Conservation (phyloP, 495 filamentous ascomycete genomes). For the Tuber microsphaerosporum region DNA sequence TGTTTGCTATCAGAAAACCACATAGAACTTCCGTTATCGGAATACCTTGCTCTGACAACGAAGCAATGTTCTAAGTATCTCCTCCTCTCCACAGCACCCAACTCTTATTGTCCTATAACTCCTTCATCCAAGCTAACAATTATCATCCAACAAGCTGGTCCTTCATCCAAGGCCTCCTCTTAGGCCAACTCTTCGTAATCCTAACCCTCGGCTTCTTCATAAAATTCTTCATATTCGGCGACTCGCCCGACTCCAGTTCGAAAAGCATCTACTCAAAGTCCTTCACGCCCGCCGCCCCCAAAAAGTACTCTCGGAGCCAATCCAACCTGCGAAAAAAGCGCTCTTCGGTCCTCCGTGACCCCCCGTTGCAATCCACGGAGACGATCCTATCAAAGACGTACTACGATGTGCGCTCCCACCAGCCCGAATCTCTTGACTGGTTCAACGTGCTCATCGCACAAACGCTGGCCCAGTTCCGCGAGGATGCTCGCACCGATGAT, state of each 20-base stretch:
- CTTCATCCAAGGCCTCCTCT: conserved; percentile 85
- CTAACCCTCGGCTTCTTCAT: conserved; percentile 89
- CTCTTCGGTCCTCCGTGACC: conserved; percentile 62
- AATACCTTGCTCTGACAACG: conserved; percentile 39
- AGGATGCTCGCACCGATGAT: conserved; percentile 80
- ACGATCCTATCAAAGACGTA: conserved; percentile 94
- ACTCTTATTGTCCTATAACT: conserved; percentile 11
- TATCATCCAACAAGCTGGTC: conserved; percentile 55
- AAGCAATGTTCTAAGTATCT: conserved; percentile 31
- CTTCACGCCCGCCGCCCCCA: conserved; percentile 56
- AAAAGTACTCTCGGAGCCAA: conserved; percentile 35
- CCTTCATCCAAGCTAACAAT: conserved; percentile 28
- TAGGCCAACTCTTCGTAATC: conserved; percentile 87
- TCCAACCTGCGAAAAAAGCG: conserved; percentile 63
- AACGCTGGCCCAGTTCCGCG: conserved; percentile 89
- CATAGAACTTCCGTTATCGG: conserved; percentile 37
- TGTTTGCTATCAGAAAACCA: conserved; percentile 30
- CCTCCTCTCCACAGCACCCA: conserved; percentile 13
- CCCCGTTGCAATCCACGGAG: conserved; percentile 65
- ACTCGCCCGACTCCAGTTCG: conserved; percentile 74
- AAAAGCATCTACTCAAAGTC: conserved; percentile 48
- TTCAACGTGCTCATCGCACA: conserved; percentile 97
- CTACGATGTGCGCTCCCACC: conserved; percentile 91
- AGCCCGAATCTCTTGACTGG: conserved; percentile 98
- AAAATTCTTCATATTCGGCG: conserved; percentile 99